A percentile compares a stretch with the other conserved stretches of the same genome.
Evolutionary conservation across 116 monocot genomes (phyloP).

Genomic region (Iris pallida): DNA sequence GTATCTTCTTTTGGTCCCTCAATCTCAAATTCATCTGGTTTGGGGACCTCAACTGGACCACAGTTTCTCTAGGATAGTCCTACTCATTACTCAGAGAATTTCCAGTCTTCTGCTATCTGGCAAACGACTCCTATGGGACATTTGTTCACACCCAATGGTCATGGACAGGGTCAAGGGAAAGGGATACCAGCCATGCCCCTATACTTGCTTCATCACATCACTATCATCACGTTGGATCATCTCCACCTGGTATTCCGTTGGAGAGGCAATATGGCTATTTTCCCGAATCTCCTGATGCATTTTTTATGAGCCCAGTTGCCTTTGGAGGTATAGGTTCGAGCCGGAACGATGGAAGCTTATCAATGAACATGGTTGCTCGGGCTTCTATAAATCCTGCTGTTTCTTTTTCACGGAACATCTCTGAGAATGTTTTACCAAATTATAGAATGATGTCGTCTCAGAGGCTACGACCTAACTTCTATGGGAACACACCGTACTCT

Average conservation of each 20-base stretch:
- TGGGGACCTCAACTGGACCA: slow-evolving; percentile 55
- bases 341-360: slow-evolving; percentile 38
- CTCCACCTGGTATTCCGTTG: slow-evolving; percentile 79
- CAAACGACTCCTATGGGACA: slow-evolving; percentile 32
- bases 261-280: slow-evolving; percentile 68
- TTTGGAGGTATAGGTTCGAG: slow-evolving; percentile 46
- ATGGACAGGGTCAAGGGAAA: too few relatives aligned
- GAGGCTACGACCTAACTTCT: slow-evolving; percentile 40
- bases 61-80: slow-evolving; percentile 88
- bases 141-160: slow-evolving; percentile 43
- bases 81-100: slow-evolving; percentile 44
- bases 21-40: slow-evolving; percentile 31
- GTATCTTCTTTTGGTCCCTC: slow-evolving; percentile 37
- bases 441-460: slow-evolving; percentile 48
- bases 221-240: slow-evolving; percentile 75
- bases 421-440: slow-evolving; percentile 45
- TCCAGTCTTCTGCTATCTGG: slow-evolving; percentile 62
- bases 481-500: slow-evolving; percentile 43
- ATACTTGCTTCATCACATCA: slow-evolving; percentile 49
- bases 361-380: slow-evolving; percentile 37
- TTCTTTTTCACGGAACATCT: slow-evolving; percentile 29
- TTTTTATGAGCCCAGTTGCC: slow-evolving; percentile 47
- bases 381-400: too few relatives aligned
- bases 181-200: slow-evolving; percentile 29
- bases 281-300: slow-evolving; percentile 55